These are phyloP conservation scores for Leptographium lundbergii DNA, from an alignment of 2,329 filamentous ascomycete genomes.

Conservation along the genomic window DNA sequence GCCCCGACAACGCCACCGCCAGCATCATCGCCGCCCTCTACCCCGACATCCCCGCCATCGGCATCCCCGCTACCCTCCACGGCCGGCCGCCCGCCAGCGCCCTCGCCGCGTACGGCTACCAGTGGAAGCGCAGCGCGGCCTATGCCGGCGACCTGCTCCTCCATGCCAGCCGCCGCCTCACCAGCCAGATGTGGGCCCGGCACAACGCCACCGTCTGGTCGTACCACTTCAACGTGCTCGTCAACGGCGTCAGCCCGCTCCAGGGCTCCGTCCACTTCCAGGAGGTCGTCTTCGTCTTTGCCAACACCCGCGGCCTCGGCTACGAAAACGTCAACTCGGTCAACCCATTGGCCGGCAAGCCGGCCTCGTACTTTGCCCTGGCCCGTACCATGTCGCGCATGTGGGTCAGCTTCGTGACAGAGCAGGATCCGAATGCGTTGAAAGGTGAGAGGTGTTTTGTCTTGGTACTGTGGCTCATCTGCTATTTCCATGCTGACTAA, in stretches of 20 bases:
- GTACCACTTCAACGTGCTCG: constrained; percentile 31
- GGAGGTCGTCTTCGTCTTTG: constrained; percentile 41
- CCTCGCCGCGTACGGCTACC: background rate
- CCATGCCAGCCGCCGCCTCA: background rate
- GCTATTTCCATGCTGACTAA: constrained; percentile 8
- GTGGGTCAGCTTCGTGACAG: constrained; percentile 38
- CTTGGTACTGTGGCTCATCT: no score
- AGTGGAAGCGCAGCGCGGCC: constrained; percentile 2
- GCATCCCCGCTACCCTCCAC: constrained; percentile 25
- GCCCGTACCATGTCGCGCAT: constrained; percentile 34
- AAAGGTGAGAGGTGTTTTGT: background rate
- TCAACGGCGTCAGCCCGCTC: constrained; percentile 14
- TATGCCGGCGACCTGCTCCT: constrained; percentile 13
- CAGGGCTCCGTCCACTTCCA: constrained; percentile 24
- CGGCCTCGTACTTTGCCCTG: constrained; percentile 27
- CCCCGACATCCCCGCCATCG: constrained; percentile 33
- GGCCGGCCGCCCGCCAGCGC: background rate
- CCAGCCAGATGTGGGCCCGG: constrained; percentile 7
- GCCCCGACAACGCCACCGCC: background rate
- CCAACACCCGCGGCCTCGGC: constrained; percentile 35
- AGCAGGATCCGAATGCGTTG: constrained; percentile 27
- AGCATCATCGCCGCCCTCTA: background rate
- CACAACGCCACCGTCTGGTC: constrained; percentile 15
- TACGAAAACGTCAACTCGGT: constrained; percentile 16
- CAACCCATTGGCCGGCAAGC: constrained; percentile 27